These are phyloP conservation scores for Crataegus laevigata DNA, from an alignment of 306 rosid species.

Conservation along the genomic window DNA sequence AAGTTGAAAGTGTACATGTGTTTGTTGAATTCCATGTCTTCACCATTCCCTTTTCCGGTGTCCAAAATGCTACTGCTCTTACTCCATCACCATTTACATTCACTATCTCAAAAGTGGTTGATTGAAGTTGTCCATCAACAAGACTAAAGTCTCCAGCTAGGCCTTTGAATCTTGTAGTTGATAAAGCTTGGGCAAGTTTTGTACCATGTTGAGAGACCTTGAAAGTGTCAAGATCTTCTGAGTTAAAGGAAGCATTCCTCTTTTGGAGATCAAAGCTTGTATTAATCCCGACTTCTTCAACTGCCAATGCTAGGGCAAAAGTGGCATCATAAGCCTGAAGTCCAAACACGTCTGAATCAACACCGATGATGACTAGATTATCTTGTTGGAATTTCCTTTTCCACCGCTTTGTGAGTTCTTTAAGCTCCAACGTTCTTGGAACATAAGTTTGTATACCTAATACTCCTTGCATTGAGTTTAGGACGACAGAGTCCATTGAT, in stretches of 20 bases:
- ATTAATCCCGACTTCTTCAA: constrained; percentile 17
- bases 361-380: constrained; percentile 15
- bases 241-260: neutral
- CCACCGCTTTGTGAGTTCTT: constrained; percentile 30
- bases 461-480: constrained; percentile 48
- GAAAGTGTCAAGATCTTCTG: constrained; percentile 1
- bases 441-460: constrained; percentile 41
- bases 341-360: constrained; percentile 24
- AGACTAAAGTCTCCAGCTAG: constrained; percentile 37
- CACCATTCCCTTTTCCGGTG: constrained; percentile 4
- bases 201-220: constrained; percentile 4
- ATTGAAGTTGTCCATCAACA: constrained; percentile 19
- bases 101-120: constrained; percentile 30
- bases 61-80: constrained; percentile 17
- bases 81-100: constrained; percentile 19
- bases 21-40: neutral
- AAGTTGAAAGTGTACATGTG: neutral
- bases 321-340: constrained; percentile 58
- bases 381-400: constrained; percentile 21
- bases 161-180: constrained; percentile 27
- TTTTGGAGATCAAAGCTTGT: neutral
- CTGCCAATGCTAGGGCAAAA: constrained; percentile 47
- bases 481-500: neutral
- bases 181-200: constrained; percentile 8
- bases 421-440: constrained; percentile 16